These are phyloP conservation scores for Byssochlamys sp. DNA, from an alignment of 2,329 filamentous ascomycete species.

Conservation along the genomic window DNA sequence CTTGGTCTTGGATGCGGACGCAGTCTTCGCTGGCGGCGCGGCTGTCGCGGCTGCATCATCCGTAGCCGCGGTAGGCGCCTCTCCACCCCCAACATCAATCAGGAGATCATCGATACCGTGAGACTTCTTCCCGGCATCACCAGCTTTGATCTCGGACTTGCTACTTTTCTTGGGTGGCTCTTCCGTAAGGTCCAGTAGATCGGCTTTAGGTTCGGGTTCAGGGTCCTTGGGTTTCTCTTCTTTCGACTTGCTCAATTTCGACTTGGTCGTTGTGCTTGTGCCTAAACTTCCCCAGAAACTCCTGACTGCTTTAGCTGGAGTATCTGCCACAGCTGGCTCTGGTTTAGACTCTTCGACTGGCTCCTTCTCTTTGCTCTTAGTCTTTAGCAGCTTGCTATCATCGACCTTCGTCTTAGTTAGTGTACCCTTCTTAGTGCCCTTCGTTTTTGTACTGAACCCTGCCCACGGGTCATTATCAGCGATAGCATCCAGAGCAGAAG, in stretches of 20 bases:
- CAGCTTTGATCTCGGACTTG: conserved; percentile 11
- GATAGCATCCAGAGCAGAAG: conserved; percentile 15
- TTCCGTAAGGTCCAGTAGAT: conserved; percentile 20
- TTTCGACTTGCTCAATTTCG: conserved; percentile 37
- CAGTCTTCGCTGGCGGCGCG: conserved; percentile 34
- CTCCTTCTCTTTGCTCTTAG: conserved; percentile 16
- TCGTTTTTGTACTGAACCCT: conserved; percentile 26
- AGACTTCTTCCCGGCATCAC: conserved; percentile 13
- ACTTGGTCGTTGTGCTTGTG: conserved; percentile 29
- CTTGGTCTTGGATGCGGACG: conserved; percentile 35
- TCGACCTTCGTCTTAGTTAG: conserved; percentile 17
- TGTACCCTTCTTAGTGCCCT: conserved; percentile 33
- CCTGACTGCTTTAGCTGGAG: conserved; percentile 26
- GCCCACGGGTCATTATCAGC: conserved; percentile 32
- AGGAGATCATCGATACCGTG: conserved; percentile 21
- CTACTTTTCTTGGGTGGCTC: conserved; percentile 23
- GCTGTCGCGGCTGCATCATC: conserved; percentile 29
- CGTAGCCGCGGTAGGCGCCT: conserved; percentile 25
- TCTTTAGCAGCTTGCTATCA: conserved; percentile 20
- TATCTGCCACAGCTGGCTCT: conserved; percentile 26
- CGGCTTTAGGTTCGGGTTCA: conserved; percentile 10
- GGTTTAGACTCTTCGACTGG: conserved; percentile 21
- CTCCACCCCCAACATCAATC: conserved; percentile 28
- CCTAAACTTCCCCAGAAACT: conserved; percentile 39
- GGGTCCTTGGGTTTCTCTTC: conserved; percentile 32